Evolutionary conservation across 176 grass and related monocot genomes (phyloP), one percentile per base, ranked within the genome.

Genomic region (Oryza brachyantha): DNA sequence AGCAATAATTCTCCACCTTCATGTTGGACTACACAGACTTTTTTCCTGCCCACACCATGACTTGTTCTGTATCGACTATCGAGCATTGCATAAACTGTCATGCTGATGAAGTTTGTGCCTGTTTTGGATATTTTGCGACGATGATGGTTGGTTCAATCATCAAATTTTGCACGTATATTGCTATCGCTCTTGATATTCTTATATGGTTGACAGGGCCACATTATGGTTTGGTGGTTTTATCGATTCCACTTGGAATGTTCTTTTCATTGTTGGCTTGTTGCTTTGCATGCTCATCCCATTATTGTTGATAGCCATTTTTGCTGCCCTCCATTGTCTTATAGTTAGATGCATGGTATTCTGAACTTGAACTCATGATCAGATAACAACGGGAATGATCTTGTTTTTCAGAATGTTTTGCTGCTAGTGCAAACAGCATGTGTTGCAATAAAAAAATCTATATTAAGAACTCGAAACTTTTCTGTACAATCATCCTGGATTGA

Each of bases 11-110:
- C 0, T 13, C 76, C 55, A 24, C 29, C 46, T 43, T 40, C 11
- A 58, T 78, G 66, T 78, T 85, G 83, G 57, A 85, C 66, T 41
- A 64, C 66, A 85, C 24, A 80, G 45, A 74, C 41, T 50, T 69
- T 83, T 36, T 38, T 16, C 24, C 21, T 10, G 10, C 52, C 12
- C 39, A 39, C 62, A 54, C 38, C 80, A 54, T 88, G 75, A 75
- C 75, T 74, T 75, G 37, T 68, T 72, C 24, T 52, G 10, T 41
- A 54, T 34, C 29, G 61, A 61, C 7, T 41, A 54, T 34, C 29
- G 61, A 61, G 45, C 68, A 11, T 38, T 37, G 0, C 38, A 59
- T 83, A 17, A 86, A 60, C 22, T 17, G 35, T 27, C 75, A 66
- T 73, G 28, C 48, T 31, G 17, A 38, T 50, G 67, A 83, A 59